Base-by-base conservation (phyloP, 1,139 yeast species). In the Pichia sp. region DNA sequence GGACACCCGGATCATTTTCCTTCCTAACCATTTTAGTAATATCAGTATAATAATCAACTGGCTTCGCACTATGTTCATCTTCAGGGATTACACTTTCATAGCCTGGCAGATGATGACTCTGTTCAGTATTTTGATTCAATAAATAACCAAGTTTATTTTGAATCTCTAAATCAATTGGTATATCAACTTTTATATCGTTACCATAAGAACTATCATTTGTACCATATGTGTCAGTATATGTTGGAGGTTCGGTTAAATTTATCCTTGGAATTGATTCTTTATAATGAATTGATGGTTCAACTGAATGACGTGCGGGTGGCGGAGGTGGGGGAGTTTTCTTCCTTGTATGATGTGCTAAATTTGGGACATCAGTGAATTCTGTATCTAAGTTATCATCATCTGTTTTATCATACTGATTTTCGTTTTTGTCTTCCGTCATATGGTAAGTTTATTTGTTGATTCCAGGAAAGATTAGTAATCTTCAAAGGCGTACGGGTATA, bases 1-100 rank as follows among this genome's bases (percentile, higher is more conserved):
- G 56, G 6, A 75, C 61, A 0, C 75, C 69, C 1, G 72, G 68
- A 1, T 54, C 47, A n/a, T 36, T 51, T 0, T 49, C 49, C 1
- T 46, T 52, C 30, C 56, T 53, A 27, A 53, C 43, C 47, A 61
- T 62, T 36, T 62, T 63, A 5, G 61, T 45, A 8, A 65, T 50
- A 50, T 70, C 72, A 11, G 63, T 64, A 46, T 61, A 70, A 7
- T 69, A 62, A 30, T 65, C 60, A 48, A 36, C 33, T 14, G 29
- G 34, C 5, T 44, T 44, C 2, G 43, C 18, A 9, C 13, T 36
- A 34, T 31, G 42, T 19, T 36, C 38, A 30, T 29, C 18, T 9
- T 28, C 31, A 3, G 18, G 33, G 2, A 16, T 11, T 33, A n/a
- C 27, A 14, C n/a, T 11, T 36, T 36, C 41, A 36, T 18, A 36